phyloP scores from a whole-genome alignment of 768 basidiomycete genomes.

The Rhodosporidiobolus sp. region DNA sequence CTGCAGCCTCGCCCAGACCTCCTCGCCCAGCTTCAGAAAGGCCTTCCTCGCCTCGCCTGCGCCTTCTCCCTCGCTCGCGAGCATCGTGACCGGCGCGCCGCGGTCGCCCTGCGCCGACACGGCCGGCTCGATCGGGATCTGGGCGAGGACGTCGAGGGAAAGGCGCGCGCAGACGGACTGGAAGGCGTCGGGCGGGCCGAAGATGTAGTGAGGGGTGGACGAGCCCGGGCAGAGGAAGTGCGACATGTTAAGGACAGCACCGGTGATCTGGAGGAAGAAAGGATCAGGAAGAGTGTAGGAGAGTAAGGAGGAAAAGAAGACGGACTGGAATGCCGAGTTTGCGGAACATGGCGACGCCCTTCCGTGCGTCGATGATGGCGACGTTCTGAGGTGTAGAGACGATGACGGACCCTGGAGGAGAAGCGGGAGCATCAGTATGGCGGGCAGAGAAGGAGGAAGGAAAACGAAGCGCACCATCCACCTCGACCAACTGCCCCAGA shows the following conservation, averaged over 20 bases:
- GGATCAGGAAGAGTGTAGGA: not conserved
- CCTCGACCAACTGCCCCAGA: conserved; percentile 76
- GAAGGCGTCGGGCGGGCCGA: conserved; percentile 69
- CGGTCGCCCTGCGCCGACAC: conserved; percentile 71
- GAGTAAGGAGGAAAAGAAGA: conserved; percentile 14
- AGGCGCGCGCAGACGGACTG: conserved; percentile 58
- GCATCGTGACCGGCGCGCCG: conserved; percentile 54
- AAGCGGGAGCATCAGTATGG: not conserved
- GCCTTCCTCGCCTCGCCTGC: conserved; percentile 9
- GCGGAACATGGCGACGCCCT: conserved; percentile 86
- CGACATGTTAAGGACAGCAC: conserved; percentile 82
- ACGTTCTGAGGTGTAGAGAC: conserved; percentile 96
- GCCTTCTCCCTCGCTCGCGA: not conserved
- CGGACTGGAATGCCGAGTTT: conserved; percentile 82
- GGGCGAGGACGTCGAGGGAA: conserved; percentile 65
- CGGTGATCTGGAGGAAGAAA: conserved; percentile 62
- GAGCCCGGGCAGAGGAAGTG: conserved; percentile 77
- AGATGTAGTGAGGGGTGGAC: conserved; percentile 61
- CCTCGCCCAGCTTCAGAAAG: conserved; percentile 5
- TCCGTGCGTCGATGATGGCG: conserved; percentile 82
- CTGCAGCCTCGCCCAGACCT: conserved; percentile 23
- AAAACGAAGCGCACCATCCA: conserved; percentile 61
- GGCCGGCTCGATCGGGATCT: conserved; percentile 72
- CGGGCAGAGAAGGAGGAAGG: not conserved
- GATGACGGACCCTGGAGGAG: conserved; percentile 71